These are phyloP conservation scores for Lanmaoa rubissima DNA, from an alignment of 768 basidiomycete species.

Conservation along the genomic window DNA sequence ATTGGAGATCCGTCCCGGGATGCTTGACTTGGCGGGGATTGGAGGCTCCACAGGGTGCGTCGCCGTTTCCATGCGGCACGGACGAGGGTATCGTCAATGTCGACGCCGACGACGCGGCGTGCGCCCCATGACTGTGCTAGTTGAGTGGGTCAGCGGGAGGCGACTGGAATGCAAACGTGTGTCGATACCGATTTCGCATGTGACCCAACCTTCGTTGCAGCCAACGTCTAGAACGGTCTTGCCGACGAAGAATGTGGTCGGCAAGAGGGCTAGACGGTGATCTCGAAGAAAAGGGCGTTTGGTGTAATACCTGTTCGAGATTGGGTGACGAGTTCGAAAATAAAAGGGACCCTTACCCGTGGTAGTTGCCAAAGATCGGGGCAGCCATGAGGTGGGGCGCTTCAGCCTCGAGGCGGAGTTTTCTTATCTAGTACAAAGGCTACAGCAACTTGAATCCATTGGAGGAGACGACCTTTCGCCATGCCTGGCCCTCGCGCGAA, in stretches of 20 bases:
- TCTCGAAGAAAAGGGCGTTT: conserved; percentile 64
- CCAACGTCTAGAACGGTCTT: conserved; percentile 78
- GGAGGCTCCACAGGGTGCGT: conserved; percentile 68
- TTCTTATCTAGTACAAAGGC: not conserved
- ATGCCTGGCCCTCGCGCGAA: conserved; percentile 32
- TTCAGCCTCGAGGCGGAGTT: not conserved
- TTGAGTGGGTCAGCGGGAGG: not conserved
- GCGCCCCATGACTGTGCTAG: conserved; percentile 67
- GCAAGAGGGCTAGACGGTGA: conserved; percentile 63
- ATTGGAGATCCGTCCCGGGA: not conserved
- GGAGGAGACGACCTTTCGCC: not conserved
- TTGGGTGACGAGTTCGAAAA: not conserved
- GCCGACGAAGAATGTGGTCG: conserved; percentile 47
- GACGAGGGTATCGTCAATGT: conserved; percentile 78
- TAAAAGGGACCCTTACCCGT: conserved; percentile 43
- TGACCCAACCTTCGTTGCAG: conserved; percentile 84
- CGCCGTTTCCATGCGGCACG: conserved; percentile 73
- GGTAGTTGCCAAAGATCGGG: conserved; percentile 66
- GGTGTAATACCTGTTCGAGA: conserved; percentile 63
- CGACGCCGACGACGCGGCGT: conserved; percentile 73
- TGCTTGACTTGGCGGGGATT: conserved; percentile 29
- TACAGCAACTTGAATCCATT: too few relatives aligned
- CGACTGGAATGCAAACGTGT: not conserved
- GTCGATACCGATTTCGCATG: conserved; percentile 70
- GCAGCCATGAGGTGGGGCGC: conserved; percentile 5